Base-by-base conservation (phyloP, 192 early-diverging fungal species). In the Coemansia asiatica region DNA sequence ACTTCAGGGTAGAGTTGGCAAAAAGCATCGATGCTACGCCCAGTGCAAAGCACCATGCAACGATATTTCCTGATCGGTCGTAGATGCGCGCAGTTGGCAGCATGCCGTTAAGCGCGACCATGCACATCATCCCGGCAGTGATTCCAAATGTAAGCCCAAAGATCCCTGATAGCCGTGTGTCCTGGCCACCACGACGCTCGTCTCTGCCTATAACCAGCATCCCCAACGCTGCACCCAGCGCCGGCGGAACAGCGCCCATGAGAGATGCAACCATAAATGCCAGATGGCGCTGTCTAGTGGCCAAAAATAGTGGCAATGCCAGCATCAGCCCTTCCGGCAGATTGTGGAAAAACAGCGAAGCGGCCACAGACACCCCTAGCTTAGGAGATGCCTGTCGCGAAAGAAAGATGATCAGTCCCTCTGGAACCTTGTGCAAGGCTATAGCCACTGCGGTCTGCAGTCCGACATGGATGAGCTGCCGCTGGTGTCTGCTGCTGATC, bases 241-340 rank as follows among this genome's bases (percentile, higher is more conserved):
- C 66, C 46, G 75, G 75, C 31, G 75, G 75, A 15, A 64, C 21
- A 9, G 70, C 69, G n/a, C 75, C 75, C 75, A 78, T 68, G 16
- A 72, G 59, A 1, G 75, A 53, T 22, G 75, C 48, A 40, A 72
- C 38, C 18, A 64, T 10, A 28, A 81, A 81, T 7, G 76, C 70
- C 67, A 66, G 35, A 54, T 56, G 55, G 15, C 74, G 67, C 55
- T 61, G 54, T 27, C 73, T 63, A 2, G 76, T 75, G 6, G 76
- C 68, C 56, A 79, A 49, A 27, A 68, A 83, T 19, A 83, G 63
- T 12, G 81, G 75, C 63, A 83, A 36, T 7, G 76, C 81, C 18
- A 83, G 68, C 66, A 72, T 83, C 56, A 83, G 54, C 21, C 81
- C 81, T 46, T 83, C 81, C 4, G 81, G 81, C 25, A 83, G 64